Conservation (phyloP, 2,329 filamentous ascomycete genomes). For the Cladophialophora exuberans region DNA sequence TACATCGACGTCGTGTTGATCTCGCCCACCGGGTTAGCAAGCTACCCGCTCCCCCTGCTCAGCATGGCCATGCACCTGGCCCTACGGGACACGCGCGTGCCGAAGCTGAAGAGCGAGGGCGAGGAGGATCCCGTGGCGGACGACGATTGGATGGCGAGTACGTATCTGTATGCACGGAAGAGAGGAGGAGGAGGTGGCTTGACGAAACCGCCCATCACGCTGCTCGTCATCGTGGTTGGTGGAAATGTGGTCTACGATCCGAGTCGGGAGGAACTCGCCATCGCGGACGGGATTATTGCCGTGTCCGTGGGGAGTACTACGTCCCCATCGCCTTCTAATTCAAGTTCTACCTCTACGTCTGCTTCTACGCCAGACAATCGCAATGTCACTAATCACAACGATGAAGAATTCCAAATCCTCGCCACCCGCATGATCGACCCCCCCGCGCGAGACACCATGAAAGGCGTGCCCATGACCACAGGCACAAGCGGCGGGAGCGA, state of each 20-base stretch:
- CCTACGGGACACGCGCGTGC: slow-evolving; percentile 82
- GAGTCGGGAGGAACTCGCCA: slow-evolving; percentile 84
- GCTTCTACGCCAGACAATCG: too few species aligned
- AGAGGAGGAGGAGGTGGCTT: slow-evolving; percentile 37
- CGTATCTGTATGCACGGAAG: slow-evolving; percentile 70
- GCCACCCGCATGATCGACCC: slow-evolving; percentile 75
- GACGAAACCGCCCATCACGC: slow-evolving; percentile 73
- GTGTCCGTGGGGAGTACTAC: slow-evolving; percentile 67
- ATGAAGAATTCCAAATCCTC: slow-evolving; percentile 58
- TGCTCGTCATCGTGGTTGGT: slow-evolving; percentile 85
- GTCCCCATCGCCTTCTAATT: too few species aligned
- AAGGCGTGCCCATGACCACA: slow-evolving; percentile 60
- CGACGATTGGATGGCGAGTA: slow-evolving; percentile 91
- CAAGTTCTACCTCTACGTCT: too few species aligned
- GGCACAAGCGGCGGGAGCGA: slow-evolving; percentile 57
- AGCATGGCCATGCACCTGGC: slow-evolving; percentile 93
- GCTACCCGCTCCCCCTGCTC: slow-evolving; percentile 88
- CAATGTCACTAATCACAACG: slow-evolving; percentile 23
- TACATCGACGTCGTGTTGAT: slow-evolving; percentile 79
- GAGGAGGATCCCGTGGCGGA: slow-evolving; percentile 98
- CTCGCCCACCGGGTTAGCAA: slow-evolving; percentile 66
- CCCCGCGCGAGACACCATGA: slow-evolving; percentile 71
- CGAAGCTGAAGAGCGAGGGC: slow-evolving; percentile 79
- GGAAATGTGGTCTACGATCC: slow-evolving; percentile 94
- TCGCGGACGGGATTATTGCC: slow-evolving; percentile 86